A percentile compares a stretch with the other conserved stretches of the same genome.
phyloP scores from a whole-genome alignment of 805 yeast species.

The Candida hispaniensis region DNA sequence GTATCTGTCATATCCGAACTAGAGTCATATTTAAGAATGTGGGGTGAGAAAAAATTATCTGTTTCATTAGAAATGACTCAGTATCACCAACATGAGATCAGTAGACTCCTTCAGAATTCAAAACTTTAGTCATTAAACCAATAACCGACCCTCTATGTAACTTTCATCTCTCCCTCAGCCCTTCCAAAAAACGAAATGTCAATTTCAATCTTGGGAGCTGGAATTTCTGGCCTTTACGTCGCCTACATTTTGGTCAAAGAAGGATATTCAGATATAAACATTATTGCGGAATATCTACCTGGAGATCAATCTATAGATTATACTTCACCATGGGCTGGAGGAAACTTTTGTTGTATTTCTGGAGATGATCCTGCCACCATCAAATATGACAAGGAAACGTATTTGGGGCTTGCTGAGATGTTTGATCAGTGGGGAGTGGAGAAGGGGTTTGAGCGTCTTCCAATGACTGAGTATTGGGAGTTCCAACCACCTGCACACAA shows the following conservation, averaged over 20 bases:
- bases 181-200: too few relatives aligned
- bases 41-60: too few relatives aligned
- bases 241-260: slow-evolving; percentile 39
- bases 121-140: too few relatives aligned
- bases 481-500: slow-evolving; percentile 26
- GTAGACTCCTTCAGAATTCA: too few relatives aligned
- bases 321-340: slow-evolving; percentile 78
- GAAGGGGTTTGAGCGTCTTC: slow-evolving; percentile 45
- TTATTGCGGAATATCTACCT: slow-evolving; percentile 58
- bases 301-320: slow-evolving; percentile 68
- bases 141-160: too few relatives aligned
- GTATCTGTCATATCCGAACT: too few relatives aligned
- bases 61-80: too few relatives aligned
- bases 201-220: too few relatives aligned
- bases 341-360: slow-evolving; percentile 50
- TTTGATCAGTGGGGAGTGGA: slow-evolving; percentile 40
- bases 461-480: slow-evolving; percentile 55
- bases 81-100: too few relatives aligned
- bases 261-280: slow-evolving; percentile 37
- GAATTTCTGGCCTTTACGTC: slow-evolving; percentile 59
- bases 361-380: slow-evolving; percentile 45
- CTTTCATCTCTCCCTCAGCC: too few relatives aligned
- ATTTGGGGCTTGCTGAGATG: slow-evolving; percentile 36
- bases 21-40: too few relatives aligned
- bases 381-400: slow-evolving; percentile 47